Base-by-base conservation (phyloP, 805 yeast species). In the Maudiozyma pseudohumilis region DNA sequence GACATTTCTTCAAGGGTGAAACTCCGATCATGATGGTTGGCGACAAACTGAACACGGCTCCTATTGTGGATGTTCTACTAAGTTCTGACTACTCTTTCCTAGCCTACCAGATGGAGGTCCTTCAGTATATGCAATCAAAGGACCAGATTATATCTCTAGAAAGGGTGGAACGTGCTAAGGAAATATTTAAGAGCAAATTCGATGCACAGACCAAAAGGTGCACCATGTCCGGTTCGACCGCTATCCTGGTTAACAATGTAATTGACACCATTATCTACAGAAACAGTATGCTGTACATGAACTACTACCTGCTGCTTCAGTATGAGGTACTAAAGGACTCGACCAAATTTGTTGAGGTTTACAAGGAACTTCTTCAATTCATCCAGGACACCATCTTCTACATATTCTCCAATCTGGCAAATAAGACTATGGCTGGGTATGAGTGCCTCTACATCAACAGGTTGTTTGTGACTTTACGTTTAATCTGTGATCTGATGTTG, bases 371-470 rank as follows among this genome's bases (percentile, higher is more conserved):
- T 32, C 38, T 56, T 26, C 50, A 52, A 31, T 29, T 52, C 16
- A 32, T 48, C 3, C 58, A 55, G 35, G 59, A 52, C 33, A 47
- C 56, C 13, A 39, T 56, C n/a, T 53, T 56, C 36, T 56, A 42
- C 39, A 46, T 53, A 8, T 56, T 56, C 35, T 56, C 60, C 6
- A 54, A 54, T 31, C 42, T 56, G 29, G 60, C 60, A 13, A 53
- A 50, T 33, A 42, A 48, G 29, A 53, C 46, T 36, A 50, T 54
- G 40, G 55, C 56, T 9, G 60, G 59, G 32, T 46, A 49, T 43
- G 60, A 56, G 41, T 56, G 55, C 29, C 37, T 52, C 20, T 55
- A 49, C 28, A 46, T 50, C n/a, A 55, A 51, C 31, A 50, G 46
- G 35, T 49, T 56, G n/a, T 55, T 53, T 26, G 27, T 34, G 10